Conservation (phyloP, 2,329 filamentous ascomycete genomes). For the Penicillium sp. region DNA sequence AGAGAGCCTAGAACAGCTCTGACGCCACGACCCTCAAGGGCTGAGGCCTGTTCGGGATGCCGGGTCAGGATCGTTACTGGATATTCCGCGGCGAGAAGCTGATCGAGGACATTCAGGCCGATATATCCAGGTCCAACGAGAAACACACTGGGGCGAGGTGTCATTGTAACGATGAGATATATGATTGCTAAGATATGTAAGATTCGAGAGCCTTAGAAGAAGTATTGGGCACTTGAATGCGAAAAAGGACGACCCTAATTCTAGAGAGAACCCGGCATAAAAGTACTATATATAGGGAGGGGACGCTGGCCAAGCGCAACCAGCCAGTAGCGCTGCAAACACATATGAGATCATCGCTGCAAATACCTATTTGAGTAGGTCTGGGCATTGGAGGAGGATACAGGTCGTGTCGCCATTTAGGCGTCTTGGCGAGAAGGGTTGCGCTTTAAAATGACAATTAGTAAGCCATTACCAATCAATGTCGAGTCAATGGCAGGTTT, state of each 20-base stretch:
- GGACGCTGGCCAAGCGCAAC: too few species aligned
- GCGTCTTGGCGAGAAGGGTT: too few species aligned
- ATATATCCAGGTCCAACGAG: constrained; percentile 1
- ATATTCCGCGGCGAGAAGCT: background rate
- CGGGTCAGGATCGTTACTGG: background rate
- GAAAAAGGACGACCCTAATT: background rate
- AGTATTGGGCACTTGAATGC: background rate
- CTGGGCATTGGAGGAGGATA: too few species aligned
- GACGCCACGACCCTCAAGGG: background rate
- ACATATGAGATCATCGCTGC: too few species aligned
- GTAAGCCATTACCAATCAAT: background rate
- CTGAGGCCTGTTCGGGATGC: background rate
- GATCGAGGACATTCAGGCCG: background rate
- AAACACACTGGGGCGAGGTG: background rate
- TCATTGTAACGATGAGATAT: background rate
- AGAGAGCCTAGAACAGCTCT: background rate
- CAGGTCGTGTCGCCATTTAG: too few species aligned
- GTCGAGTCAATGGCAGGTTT: background rate
- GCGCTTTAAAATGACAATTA: too few species aligned
- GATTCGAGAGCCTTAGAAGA: background rate
- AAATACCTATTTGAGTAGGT: too few species aligned
- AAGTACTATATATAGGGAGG: too few species aligned
- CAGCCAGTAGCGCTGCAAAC: too few species aligned
- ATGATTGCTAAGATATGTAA: background rate
- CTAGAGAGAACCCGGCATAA: too few species aligned